Conservation (phyloP, 108 stramenopile species). For the Aureococcus anophagefferens region DNA sequence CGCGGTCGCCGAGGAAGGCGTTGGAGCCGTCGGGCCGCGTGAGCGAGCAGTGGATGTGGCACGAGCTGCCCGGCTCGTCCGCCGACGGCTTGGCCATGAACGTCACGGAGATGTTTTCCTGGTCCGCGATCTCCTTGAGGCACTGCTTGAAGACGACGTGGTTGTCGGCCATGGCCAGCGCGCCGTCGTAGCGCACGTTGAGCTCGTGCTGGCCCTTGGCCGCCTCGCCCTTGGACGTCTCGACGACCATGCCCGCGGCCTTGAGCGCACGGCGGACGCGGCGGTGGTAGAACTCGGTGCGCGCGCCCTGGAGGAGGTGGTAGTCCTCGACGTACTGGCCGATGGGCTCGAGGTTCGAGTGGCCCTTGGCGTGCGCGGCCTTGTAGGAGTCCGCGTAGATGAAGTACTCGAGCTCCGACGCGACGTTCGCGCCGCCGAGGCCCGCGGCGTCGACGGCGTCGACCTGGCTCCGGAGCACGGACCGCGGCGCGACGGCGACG, state of each 20-base stretch:
- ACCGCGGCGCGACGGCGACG: slow-evolving; percentile 8
- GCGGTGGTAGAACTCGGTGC: slow-evolving; percentile 8
- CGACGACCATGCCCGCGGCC: slow-evolving; percentile 2
- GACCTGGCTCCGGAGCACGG: slow-evolving; percentile 7
- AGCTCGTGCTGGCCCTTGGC: slow-evolving; percentile 11
- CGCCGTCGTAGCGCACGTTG: slow-evolving; percentile 6
- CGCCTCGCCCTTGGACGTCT: slow-evolving; percentile 15
- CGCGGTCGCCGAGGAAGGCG: not conserved
- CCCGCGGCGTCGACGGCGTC: not conserved
- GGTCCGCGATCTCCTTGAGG: slow-evolving; percentile 8
- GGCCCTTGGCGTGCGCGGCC: slow-evolving; percentile 10
- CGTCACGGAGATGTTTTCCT: not conserved
- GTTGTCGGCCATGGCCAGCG: slow-evolving; percentile 8
- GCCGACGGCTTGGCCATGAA: slow-evolving; percentile 14
- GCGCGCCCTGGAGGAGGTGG: slow-evolving; percentile 11
- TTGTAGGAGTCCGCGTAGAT: slow-evolving; percentile 1
- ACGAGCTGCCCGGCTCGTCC: slow-evolving; percentile 5
- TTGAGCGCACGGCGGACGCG: not conserved
- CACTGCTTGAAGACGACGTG: slow-evolving; percentile 11
- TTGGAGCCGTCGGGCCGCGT: not conserved
- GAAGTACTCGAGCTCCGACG: slow-evolving; percentile 12
- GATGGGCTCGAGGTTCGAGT: slow-evolving; percentile 3
- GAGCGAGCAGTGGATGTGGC: slow-evolving; percentile 16
- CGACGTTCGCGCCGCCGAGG: slow-evolving; percentile 5
- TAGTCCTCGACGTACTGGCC: slow-evolving; percentile 13